phyloP scores from a whole-genome alignment of 2,329 filamentous ascomycete genomes.

The Colletotrichum camelliae region DNA sequence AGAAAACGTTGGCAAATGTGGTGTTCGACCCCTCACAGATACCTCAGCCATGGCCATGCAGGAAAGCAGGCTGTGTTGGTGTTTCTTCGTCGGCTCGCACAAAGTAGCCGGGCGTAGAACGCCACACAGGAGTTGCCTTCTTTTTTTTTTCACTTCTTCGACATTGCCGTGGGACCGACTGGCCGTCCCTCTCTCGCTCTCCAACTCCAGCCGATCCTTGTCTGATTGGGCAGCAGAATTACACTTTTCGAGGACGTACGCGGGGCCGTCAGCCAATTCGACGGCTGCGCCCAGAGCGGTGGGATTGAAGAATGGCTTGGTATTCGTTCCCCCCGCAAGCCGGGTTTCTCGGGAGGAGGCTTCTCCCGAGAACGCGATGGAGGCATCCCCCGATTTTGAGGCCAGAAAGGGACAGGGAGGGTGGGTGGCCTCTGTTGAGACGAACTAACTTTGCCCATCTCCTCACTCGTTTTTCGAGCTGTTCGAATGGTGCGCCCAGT shows the following conservation, averaged over 20 bases:
- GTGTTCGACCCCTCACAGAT: not conserved
- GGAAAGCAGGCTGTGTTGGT: not conserved
- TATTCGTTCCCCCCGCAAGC: not conserved
- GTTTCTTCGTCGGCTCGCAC: not conserved
- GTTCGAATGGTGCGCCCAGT: not conserved
- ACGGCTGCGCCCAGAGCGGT: not conserved
- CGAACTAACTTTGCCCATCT: not conserved
- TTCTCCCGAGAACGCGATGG: not conserved
- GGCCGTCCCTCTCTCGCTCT: not conserved
- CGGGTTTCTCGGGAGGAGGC: not conserved
- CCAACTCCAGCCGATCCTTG: constrained; percentile 3
- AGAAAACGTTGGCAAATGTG: not conserved
- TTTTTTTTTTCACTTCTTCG: not conserved
- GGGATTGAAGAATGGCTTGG: not conserved
- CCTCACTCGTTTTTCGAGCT: not conserved
- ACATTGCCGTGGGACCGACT: not conserved
- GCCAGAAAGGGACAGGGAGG: not conserved
- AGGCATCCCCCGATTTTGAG: not conserved
- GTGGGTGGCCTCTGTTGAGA: not conserved
- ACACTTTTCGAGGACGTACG: not conserved
- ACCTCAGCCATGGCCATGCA: not conserved
- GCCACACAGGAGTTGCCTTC: constrained; percentile 11
- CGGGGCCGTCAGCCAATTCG: not conserved
- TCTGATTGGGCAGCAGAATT: constrained; percentile 1
- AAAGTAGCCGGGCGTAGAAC: constrained; percentile 7